These are phyloP conservation scores for Dichotomopilus funicola DNA, from an alignment of 2,329 filamentous ascomycete species.

Conservation along the genomic window DNA sequence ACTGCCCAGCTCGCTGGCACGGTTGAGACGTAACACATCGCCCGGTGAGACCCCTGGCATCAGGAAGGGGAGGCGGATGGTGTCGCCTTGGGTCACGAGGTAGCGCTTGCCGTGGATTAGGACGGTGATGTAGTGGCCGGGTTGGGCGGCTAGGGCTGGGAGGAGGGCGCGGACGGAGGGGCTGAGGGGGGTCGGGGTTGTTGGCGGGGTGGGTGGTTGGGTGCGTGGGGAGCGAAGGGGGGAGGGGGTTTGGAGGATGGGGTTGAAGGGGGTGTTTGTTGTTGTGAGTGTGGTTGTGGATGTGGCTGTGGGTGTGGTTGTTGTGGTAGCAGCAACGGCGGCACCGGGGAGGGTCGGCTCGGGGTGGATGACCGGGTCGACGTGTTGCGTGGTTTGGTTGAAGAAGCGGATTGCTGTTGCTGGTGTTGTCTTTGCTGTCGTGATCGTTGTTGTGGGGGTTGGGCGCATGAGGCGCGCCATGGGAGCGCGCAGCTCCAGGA, in stretches of 20 bases:
- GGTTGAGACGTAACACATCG: constrained; percentile 81
- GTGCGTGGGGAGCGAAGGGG: constrained; percentile 21
- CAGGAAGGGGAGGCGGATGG: constrained; percentile 69
- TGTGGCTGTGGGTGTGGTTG: constrained; percentile 3
- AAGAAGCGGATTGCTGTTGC: constrained; percentile 34
- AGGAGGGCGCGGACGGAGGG: constrained; percentile 55
- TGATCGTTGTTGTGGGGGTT: not conserved
- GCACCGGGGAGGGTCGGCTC: not conserved
- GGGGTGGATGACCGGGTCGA: constrained; percentile 33
- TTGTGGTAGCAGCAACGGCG: constrained; percentile 4
- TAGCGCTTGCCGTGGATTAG: constrained; percentile 77
- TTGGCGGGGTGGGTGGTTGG: constrained; percentile 20
- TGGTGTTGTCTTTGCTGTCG: not conserved
- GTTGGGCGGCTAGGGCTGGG: constrained; percentile 65
- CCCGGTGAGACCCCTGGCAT: constrained; percentile 73
- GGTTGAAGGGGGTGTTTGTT: constrained; percentile 6
- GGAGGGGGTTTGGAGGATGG: constrained; percentile 5
- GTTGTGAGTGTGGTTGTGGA: constrained; percentile 15
- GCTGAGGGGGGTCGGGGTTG: constrained; percentile 34
- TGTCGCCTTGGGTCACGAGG: constrained; percentile 70
- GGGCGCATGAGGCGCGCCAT: constrained; percentile 36
- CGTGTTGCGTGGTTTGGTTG: constrained; percentile 44
- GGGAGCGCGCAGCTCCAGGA: constrained; percentile 52
- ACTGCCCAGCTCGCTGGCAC: constrained; percentile 74
- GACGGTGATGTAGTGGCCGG: constrained; percentile 68